These are phyloP conservation scores for Stachybotrys chartarum DNA, from an alignment of 2,329 filamentous ascomycete species.

Conservation along the genomic window DNA sequence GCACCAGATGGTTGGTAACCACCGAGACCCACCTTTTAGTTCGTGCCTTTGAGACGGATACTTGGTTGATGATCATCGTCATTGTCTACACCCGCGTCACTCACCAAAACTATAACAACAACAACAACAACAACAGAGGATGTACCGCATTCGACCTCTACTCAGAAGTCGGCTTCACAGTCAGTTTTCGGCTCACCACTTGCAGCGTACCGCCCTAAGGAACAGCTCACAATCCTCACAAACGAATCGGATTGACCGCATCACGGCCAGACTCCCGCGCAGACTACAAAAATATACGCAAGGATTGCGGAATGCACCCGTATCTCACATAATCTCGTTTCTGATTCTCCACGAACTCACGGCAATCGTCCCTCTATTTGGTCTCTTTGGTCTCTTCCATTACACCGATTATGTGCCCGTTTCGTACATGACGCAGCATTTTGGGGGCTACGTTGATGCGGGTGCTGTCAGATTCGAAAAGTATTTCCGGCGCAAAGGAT, in stretches of 20 bases:
- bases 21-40: no score
- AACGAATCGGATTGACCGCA: constrained; percentile 31
- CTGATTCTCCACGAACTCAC: constrained; percentile 88
- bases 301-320: constrained; percentile 66
- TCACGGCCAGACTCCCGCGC: constrained; percentile 51
- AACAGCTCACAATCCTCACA: constrained; percentile 15
- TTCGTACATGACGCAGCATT: constrained; percentile 40
- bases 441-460: constrained; percentile 44
- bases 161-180: not conserved
- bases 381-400: constrained; percentile 71
- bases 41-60: no score
- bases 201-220: not conserved
- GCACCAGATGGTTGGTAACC: no score
- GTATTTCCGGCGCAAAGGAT: constrained; percentile 73
- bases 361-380: constrained; percentile 71
- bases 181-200: not conserved
- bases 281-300: constrained; percentile 63
- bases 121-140: no score
- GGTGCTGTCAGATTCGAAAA: constrained; percentile 68
- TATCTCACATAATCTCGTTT: constrained; percentile 80
- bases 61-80: no score
- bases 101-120: no score
- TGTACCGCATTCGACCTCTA: no score
- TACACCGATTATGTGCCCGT: constrained; percentile 68
- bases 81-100: no score